Conservation (phyloP, 305 asterid genomes). For the Fraxinus nigra region DNA sequence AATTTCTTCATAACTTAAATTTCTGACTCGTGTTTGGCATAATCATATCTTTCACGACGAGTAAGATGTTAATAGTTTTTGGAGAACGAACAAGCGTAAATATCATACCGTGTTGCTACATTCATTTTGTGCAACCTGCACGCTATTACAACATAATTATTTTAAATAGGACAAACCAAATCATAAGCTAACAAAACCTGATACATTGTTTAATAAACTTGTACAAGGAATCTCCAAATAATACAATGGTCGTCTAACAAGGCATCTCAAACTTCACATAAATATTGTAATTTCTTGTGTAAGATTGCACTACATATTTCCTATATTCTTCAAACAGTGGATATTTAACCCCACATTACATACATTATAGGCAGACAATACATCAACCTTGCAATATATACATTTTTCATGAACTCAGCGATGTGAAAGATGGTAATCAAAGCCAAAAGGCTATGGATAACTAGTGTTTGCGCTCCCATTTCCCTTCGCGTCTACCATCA, state of each 20-base stretch:
- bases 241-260: background rate
- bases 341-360: background rate
- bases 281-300: background rate
- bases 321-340: background rate
- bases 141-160: background rate
- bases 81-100: background rate
- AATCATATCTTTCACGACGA: background rate
- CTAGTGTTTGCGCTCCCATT: constrained; percentile 97
- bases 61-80: background rate
- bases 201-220: background rate
- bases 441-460: background rate
- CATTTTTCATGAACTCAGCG: background rate
- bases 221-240: background rate
- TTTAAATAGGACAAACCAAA: background rate
- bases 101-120: background rate
- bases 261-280: background rate
- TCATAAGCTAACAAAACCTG: background rate
- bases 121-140: background rate
- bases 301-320: background rate
- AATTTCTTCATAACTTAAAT: background rate
- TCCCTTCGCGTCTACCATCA: constrained; percentile 86
- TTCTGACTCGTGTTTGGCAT: background rate
- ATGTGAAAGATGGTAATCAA: background rate
- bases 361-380: background rate
- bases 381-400: background rate